Percentiles rank a stretch among this genome's conserved stretches.
phyloP scores from a whole-genome alignment of 2,329 filamentous ascomycete species.

The Anthostomella pinea region DNA sequence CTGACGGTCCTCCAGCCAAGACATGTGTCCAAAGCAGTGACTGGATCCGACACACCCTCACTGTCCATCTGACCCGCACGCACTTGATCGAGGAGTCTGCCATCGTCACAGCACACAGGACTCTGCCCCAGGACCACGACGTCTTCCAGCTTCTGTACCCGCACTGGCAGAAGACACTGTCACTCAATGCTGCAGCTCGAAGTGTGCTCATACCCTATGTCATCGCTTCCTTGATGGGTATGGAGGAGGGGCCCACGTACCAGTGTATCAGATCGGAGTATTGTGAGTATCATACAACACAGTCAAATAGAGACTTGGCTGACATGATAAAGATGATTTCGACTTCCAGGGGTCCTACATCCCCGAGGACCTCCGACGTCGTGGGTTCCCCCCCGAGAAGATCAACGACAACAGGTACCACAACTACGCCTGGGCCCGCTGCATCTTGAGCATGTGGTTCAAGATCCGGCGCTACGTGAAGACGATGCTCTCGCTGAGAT shows the following conservation, averaged over 20 bases:
- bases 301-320: slow-evolving; percentile 38
- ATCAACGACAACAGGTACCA: slow-evolving; percentile 37
- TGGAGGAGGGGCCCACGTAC: too few species aligned
- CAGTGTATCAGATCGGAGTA: too few species aligned
- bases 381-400: slow-evolving; percentile 40
- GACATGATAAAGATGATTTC: slow-evolving; percentile 41
- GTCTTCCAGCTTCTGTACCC: slow-evolving; percentile 43
- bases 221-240: too few species aligned
- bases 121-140: slow-evolving; percentile 39
- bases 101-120: slow-evolving; percentile 45
- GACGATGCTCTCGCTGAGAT: slow-evolving; percentile 35
- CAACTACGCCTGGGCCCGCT: slow-evolving; percentile 48
- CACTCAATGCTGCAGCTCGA: slow-evolving; percentile 46
- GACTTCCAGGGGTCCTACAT: slow-evolving; percentile 44
- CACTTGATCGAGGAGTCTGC: slow-evolving; percentile 48
- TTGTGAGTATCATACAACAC: slow-evolving; percentile 39
- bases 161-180: slow-evolving; percentile 50
- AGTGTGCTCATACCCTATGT: slow-evolving; percentile 42
- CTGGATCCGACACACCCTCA: slow-evolving; percentile 47
- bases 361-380: slow-evolving; percentile 41
- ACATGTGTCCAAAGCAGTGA: slow-evolving; percentile 46
- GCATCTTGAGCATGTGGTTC: slow-evolving; percentile 44
- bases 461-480: slow-evolving; percentile 41
- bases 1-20: too few species aligned
- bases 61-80: slow-evolving; percentile 43